Base-by-base conservation (phyloP, 257 asterid genomes). In the Vinca minor region DNA sequence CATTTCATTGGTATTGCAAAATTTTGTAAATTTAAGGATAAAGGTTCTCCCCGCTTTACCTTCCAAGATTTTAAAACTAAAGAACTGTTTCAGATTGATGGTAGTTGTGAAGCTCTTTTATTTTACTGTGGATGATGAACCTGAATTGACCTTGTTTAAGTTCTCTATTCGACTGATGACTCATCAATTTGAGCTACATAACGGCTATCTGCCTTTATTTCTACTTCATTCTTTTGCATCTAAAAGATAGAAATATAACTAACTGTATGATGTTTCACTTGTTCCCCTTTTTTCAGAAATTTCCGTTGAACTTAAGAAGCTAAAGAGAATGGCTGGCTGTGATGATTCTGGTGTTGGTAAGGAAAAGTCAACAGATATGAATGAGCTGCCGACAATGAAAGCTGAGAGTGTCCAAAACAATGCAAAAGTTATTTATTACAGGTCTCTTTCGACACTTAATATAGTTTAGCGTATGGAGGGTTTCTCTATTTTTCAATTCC, bases 381-480 rank as follows among this genome's bases (percentile, higher is more conserved):
- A 86, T 68, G 95, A 77, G 67, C 75, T 87, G 67, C 84, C 85
- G 6, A 83, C 83, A 63, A 75, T 82, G 82, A 84, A 85, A 78
- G 87, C 74, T 53, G 95, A 90, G 69, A 85, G 85, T 78, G 73
- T 83, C 80, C 92, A 73, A 64, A 87, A 77, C 82, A 90, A 90
- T 75, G 73, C 83, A 35, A 90, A 81, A 72, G 62, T 83, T 57
- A 84, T 90, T 46, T 64, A 71, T 45, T 90, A 90, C 76, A 82
- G 97, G 97, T 90, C 60, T 56, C 75, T 68, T 45, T 44, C 8
- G 14, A 59, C 34, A 39, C 54, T 35, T 23, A 31, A 46, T 59
- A 38, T 39, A 44, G 7, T 52, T 1, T 15, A 7, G 48, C n/a
- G 31, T 18, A 3, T 1, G 12, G 1, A 28, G 13, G 49, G 3